phyloP scores from a whole-genome alignment of 2,329 filamentous ascomycete genomes.

The Hymenoscyphus infarciens region DNA sequence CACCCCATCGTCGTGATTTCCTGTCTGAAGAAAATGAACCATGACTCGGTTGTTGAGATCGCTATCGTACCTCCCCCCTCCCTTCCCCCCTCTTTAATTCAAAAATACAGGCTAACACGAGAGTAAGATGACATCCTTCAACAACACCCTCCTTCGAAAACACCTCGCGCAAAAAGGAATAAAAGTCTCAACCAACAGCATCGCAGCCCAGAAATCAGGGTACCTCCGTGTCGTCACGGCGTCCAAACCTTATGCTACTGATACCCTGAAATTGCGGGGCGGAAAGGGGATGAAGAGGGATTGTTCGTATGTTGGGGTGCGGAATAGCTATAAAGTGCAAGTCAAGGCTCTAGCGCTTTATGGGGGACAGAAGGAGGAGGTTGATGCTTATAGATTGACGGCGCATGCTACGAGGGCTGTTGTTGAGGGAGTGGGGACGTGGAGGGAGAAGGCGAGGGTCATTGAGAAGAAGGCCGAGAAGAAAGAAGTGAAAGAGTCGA shows the following conservation, averaged over 20 bases:
- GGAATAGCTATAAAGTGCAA: slow-evolving; percentile 12
- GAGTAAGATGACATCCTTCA: slow-evolving; percentile 26
- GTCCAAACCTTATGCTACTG: slow-evolving; percentile 16
- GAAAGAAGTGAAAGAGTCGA: not conserved
- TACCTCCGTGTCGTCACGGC: slow-evolving; percentile 19
- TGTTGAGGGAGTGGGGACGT: not conserved
- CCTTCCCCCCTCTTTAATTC: no score
- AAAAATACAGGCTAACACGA: no score
- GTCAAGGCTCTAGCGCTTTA: slow-evolving; percentile 17
- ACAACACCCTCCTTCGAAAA: slow-evolving; percentile 13
- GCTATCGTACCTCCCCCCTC: slow-evolving; percentile 16
- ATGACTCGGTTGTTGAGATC: slow-evolving; percentile 12
- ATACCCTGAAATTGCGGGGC: slow-evolving; percentile 16
- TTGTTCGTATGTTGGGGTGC: slow-evolving; percentile 18
- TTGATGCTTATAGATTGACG: slow-evolving; percentile 18
- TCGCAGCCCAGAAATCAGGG: slow-evolving; percentile 13
- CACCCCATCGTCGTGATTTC: slow-evolving; percentile 19
- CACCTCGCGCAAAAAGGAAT: slow-evolving; percentile 19
- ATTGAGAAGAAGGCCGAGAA: not conserved
- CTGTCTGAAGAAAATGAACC: slow-evolving; percentile 8
- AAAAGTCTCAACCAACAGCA: slow-evolving; percentile 2
- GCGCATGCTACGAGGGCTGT: slow-evolving; percentile 7
- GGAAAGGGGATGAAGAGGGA: slow-evolving; percentile 24
- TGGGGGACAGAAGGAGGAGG: slow-evolving; percentile 14
- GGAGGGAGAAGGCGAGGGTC: not conserved